Base-by-base conservation (phyloP, 495 filamentous ascomycete species). In the Hyphodiscus hymeniophilus region DNA sequence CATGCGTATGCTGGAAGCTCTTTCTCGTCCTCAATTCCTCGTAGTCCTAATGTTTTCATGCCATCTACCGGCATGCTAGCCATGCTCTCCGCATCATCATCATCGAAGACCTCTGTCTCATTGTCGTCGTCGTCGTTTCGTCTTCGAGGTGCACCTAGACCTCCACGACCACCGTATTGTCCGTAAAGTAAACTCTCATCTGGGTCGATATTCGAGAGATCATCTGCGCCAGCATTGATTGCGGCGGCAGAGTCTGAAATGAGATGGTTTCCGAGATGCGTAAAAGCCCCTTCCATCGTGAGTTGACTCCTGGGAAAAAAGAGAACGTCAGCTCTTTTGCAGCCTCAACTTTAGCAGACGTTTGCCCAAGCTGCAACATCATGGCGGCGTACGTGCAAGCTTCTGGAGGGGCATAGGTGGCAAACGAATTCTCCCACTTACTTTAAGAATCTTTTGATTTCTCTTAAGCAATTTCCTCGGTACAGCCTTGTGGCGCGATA, bases 1-100 rank as follows among this genome's bases (percentile, higher is more conserved):
- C 92, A 99, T 50, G 92, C 92, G 75, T 99, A 91, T 47, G 85
- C 72, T 34, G 92, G 92, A 30, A 97, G 79, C 64, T 95, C 89
- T 54, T 89, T 89, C 54, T 95, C 89, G 59, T 95, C 91, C 59
- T 80, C 77, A 10, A 76, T 69, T 44, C 78, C 74, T 51, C 78
- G 72, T 38, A 81, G 64, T 34, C 72, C 76, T 46, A 89, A 75
- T 50, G 75, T 72, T 58, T 84, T 84, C 53, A 80, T 78, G 46
- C 82, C 84, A 45, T 87, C 84, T 30, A 89, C 76, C 3, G 85
- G 81, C 38, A 86, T 81, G 63, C 89, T 95, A n/a, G 84, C 82
- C 58, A 94, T 73, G 58, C 90, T 96, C 66, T 96, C 88, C 49
- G 84, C 73, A 62, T 97, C 92, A 52, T 97, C 92, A 54, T 95